Conservation (phyloP, 257 asterid species). For the Rubia yunnanensis region DNA sequence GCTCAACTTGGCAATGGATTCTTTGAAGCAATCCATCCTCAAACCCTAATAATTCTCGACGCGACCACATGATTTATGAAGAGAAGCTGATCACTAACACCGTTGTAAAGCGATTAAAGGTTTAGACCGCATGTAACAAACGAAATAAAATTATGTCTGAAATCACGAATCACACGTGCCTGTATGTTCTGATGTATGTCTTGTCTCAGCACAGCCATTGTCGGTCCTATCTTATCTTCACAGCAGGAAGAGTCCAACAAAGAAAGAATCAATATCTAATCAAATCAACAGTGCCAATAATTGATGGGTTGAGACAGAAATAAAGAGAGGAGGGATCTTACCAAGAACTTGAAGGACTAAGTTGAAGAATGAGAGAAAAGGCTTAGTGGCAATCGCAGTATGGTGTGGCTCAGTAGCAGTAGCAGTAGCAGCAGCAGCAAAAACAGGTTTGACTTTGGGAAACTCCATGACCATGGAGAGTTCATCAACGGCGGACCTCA, state of each 20-base stretch:
- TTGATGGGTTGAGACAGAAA: background rate
- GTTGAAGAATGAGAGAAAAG: slow-evolving; percentile 68
- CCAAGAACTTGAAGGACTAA: slow-evolving; percentile 77
- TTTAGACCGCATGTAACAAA: too few species aligned
- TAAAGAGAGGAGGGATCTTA: slow-evolving; percentile 4
- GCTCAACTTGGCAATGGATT: background rate
- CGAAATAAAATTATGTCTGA: too few species aligned
- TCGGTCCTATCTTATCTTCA: slow-evolving; percentile 97
- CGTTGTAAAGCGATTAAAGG: too few species aligned
- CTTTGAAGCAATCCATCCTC: background rate
- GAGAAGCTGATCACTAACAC: too few species aligned
- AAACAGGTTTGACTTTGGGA: slow-evolving; percentile 24
- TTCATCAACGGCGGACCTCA: slow-evolving; percentile 65
- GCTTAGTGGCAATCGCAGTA: slow-evolving; percentile 40
- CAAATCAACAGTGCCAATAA: background rate
- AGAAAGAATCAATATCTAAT: background rate
- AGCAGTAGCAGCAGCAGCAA: slow-evolving; percentile 4
- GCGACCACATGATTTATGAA: background rate
- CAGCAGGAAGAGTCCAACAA: background rate
- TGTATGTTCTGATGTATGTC: slow-evolving; percentile 73
- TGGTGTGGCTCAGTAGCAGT: slow-evolving; percentile 2
- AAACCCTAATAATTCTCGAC: background rate
- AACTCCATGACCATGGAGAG: slow-evolving; percentile 25
- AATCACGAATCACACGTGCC: too few species aligned
- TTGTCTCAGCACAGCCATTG: slow-evolving; percentile 86